These are phyloP conservation scores for Ramularia endophylla DNA, from an alignment of 2,329 filamentous ascomycete species.

Conservation along the genomic window DNA sequence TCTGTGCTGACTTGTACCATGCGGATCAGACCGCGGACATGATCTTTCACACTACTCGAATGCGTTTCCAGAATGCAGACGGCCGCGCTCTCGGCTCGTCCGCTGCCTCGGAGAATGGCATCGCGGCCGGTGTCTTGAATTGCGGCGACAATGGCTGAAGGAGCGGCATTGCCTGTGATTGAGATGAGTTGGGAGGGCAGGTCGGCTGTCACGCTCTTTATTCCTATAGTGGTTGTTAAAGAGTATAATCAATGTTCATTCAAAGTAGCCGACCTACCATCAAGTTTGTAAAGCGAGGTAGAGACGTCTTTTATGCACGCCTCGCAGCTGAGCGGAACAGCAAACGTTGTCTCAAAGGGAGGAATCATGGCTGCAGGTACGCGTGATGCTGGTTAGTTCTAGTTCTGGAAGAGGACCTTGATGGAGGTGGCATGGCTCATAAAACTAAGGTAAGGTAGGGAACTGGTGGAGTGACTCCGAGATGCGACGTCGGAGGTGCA, in stretches of 20 bases:
- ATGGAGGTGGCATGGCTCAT: too few species aligned
- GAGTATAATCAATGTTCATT: background rate
- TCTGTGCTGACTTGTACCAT: slow-evolving; percentile 85
- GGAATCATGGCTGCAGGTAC: slow-evolving; percentile 27
- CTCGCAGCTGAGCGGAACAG: slow-evolving; percentile 89
- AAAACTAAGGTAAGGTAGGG: too few species aligned
- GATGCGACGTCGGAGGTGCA: too few species aligned
- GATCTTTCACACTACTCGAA: slow-evolving; percentile 52
- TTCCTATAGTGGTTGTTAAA: slow-evolving; percentile 37
- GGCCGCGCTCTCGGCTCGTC: slow-evolving; percentile 80
- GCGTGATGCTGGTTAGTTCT: too few species aligned
- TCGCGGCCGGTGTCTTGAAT: slow-evolving; percentile 88
- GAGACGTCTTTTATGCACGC: slow-evolving; percentile 83
- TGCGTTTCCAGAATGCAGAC: slow-evolving; percentile 95
- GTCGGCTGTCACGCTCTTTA: slow-evolving; percentile 75
- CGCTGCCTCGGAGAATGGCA: slow-evolving; percentile 87
- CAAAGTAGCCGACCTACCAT: slow-evolving; percentile 41
- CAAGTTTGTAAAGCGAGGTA: slow-evolving; percentile 66
- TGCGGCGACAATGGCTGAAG: slow-evolving; percentile 80
- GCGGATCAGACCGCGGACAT: slow-evolving; percentile 79
- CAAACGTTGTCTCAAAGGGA: slow-evolving; percentile 73
- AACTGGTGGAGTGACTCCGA: too few species aligned
- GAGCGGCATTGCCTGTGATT: slow-evolving; percentile 83
- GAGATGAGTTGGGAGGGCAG: slow-evolving; percentile 77
- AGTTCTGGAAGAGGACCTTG: too few species aligned